phyloP scores from a whole-genome alignment of 345 rosid species.

The Rhodomyrtus tomentosa region DNA sequence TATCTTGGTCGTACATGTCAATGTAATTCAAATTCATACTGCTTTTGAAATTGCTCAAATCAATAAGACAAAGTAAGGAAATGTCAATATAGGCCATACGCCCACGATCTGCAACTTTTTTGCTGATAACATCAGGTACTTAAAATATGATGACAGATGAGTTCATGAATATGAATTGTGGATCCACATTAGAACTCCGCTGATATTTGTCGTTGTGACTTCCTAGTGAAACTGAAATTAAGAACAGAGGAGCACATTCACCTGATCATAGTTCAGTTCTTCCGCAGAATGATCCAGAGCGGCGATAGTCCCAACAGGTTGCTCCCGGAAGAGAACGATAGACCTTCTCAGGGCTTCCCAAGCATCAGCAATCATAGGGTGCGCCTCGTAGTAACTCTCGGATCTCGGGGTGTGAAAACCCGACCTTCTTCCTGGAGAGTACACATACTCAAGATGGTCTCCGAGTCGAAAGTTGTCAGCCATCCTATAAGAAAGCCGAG shows the following conservation, averaged over 20 bases:
- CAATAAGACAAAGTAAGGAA: neutral
- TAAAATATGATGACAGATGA: neutral
- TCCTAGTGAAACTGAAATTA: neutral
- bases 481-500: neutral
- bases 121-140: neutral
- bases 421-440: conserved; percentile 24
- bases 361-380: conserved; percentile 26
- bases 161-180: neutral
- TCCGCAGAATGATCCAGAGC: conserved; percentile 36
- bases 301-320: conserved; percentile 44
- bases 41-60: neutral
- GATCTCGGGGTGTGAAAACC: conserved; percentile 26
- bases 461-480: neutral
- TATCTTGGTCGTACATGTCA: neutral
- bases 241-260: neutral
- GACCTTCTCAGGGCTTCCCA: conserved; percentile 35
- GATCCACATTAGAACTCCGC: neutral
- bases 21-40: neutral
- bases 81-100: neutral
- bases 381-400: conserved; percentile 10
- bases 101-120: neutral
- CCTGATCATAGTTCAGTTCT: conserved; percentile 47
- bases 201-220: neutral
- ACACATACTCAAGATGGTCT: conserved; percentile 9
- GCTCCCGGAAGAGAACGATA: conserved; percentile 17